These are phyloP conservation scores for Oldenlandia corymbosa DNA, from an alignment of 257 asterid genomes.

Conservation along the genomic window DNA sequence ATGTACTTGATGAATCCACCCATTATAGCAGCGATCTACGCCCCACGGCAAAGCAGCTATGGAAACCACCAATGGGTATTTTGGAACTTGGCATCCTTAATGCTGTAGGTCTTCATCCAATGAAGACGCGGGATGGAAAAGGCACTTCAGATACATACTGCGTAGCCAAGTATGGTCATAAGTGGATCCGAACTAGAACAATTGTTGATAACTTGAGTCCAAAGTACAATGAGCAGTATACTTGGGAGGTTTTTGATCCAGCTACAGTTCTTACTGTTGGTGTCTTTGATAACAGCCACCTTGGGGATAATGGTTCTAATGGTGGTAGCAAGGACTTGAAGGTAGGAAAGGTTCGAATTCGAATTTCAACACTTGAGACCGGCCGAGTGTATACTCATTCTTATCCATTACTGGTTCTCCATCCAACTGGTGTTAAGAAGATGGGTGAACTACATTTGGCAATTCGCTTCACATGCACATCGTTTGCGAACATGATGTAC, in stretches of 20 bases:
- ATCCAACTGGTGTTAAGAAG: constrained; percentile 76
- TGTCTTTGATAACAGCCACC: constrained; percentile 73
- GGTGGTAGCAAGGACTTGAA: constrained; percentile 60
- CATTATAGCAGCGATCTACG: constrained; percentile 86
- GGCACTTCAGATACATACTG: constrained; percentile 87
- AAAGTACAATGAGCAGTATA: constrained; percentile 75
- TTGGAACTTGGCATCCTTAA: constrained; percentile 70
- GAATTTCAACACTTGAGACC: constrained; percentile 79
- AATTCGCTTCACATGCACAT: constrained; percentile 67
- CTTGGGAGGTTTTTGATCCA: constrained; percentile 92
- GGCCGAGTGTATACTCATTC: constrained; percentile 86
- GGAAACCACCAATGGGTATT: constrained; percentile 81
- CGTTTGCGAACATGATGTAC: constrained; percentile 65
- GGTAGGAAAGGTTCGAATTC: constrained; percentile 86
- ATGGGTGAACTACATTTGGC: constrained; percentile 95
- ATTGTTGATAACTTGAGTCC: constrained; percentile 71
- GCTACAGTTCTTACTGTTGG: constrained; percentile 90
- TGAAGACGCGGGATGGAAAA: constrained; percentile 73
- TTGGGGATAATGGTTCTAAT: constrained; percentile 43
- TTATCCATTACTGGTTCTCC: constrained; percentile 72
- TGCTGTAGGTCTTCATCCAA: constrained; percentile 80
- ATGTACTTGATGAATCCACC: constrained; percentile 85
- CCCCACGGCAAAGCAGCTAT: constrained; percentile 84
- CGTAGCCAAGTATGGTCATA: constrained; percentile 84
- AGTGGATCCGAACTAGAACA: constrained; percentile 87